Base-by-base conservation (phyloP, 805 yeast genomes). In the Yueomyces sinensis region DNA sequence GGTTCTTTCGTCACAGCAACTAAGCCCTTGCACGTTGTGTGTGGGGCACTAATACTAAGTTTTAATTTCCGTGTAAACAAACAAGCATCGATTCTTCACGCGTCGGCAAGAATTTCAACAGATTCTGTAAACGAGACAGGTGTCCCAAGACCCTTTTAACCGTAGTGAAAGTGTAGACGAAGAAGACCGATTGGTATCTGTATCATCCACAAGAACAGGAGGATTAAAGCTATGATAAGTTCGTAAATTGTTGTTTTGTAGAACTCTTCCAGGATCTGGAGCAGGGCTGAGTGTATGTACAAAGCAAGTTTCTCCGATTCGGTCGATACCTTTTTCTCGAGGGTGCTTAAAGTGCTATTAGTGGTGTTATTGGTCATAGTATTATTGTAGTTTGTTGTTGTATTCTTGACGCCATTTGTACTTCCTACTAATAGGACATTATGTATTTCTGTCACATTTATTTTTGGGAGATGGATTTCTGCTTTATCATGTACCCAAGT, bases 401-500 rank as follows among this genome's bases (percentile, higher is more conserved):
- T 27, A 23, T 29, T 20, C 5, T 29, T 20, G 24, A 20, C 24
- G 11, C 11, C 11, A 20, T 20, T 20, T 20, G 11, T 11, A 20
- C 11, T 7, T 20, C 24, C 24, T 7, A 20, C 24, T 20, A 20
- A 29, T 15, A 56, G 17, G 3, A 46, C 47, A 22, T 40, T 28
- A 5, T 47, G 30, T 2, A 65, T 35, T 17, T 58, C 58, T 4
- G 50, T 40, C 9, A 52, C 52, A 32, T 61, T 61, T 13, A 76
- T 54, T 29, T 62, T 45, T 0, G 94, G 94, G 1, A 83, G 49
- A 1, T 59, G 42, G 2, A 86, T 56, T 13, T 72, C 63, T 3
- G 86, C 64, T 41, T 81, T 63, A 25, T 76, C 61, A 44, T 77
- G 64, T 2, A 86, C 59, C 96, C 96, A 91, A 2, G 76, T 68